Evolutionary conservation across 768 basidiomycete species (phyloP).

Genomic region (Suillus spraguei): DNA sequence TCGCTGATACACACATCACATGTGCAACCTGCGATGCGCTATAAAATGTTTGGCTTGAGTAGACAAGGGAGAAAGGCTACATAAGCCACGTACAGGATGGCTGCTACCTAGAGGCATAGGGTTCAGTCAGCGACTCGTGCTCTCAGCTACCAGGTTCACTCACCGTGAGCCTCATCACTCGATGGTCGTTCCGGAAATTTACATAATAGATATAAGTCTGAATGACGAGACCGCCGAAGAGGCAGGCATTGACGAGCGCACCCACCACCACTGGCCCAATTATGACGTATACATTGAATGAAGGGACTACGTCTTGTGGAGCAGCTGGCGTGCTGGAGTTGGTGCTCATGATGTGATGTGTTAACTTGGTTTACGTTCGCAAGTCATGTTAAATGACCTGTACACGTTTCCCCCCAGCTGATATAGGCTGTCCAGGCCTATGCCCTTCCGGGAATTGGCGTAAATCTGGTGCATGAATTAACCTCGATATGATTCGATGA

Average conservation of each 20-base stretch:
- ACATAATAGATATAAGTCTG: slow-evolving; percentile 20
- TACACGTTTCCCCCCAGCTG: neutral
- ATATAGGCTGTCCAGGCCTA: neutral
- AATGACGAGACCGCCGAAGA: slow-evolving; percentile 18
- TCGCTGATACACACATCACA: neutral
- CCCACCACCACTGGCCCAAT: slow-evolving; percentile 20
- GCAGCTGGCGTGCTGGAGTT: neutral
- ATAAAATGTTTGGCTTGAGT: neutral
- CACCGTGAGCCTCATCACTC: slow-evolving; percentile 11
- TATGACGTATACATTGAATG: slow-evolving; percentile 7
- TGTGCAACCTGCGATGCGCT: neutral
- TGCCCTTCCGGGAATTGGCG: neutral
- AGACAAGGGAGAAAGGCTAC: neutral
- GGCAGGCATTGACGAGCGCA: slow-evolving; percentile 11
- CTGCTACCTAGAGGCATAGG: slow-evolving; percentile 5
- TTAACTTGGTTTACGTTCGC: too few relatives aligned
- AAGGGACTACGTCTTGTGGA: neutral
- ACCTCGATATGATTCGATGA: neutral
- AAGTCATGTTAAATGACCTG: neutral
- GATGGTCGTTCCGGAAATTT: slow-evolving; percentile 14
- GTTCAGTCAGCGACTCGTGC: neutral
- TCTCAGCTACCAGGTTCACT: neutral
- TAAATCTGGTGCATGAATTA: neutral
- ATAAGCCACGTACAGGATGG: slow-evolving; percentile 6
- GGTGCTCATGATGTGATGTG: neutral